Evolutionary conservation across 805 yeast genomes (phyloP), one percentile per base, ranked within the genome.

Genomic region (Priceomyces castillae): DNA sequence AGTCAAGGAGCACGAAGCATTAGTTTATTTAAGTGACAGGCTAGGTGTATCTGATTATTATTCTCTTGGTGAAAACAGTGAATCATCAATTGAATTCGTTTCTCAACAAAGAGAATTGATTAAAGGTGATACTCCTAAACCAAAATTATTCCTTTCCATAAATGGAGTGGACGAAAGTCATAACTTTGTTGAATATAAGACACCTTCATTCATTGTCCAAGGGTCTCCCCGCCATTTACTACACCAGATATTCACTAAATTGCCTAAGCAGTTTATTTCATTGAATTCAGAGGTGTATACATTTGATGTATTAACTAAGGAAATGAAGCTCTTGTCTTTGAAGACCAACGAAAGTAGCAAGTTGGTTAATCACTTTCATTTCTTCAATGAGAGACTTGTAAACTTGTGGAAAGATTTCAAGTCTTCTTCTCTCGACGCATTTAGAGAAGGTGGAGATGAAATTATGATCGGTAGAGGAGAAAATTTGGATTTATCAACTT

Each of bases 11-110:
- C 25, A 41, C 15, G 70, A 69, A 39, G 71, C 77, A 2, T 55
- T 66, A 25, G 54, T 68, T 43, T 73, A 71, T 51, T 65, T 77
- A 47, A 73, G 78, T 30, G 78, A 75, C 49, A 67, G 64, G 43
- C 64, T 73, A 41, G 76, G 65, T 17, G 63, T 71, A 18, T 64
- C 73, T 17, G 65, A 62, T 17, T 57, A 58, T 46, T 69, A 65
- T 48, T 52, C 58, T 25, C 44, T 74, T 33, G 67, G 65, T 17
- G 51, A 57, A n/a, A 48, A 55, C 17, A 60, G 64, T 22, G 49
- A 54, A 1, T 45, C 50, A 22, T 41, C 51, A 16, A 49, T 62
- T 34, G 57, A 63, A 14, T 61, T 65, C 41, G 45, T 65, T 25
- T 57, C 57, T 14, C 37, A 46, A 10, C 52, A 49, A 30, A 43